Evolutionary conservation across 2,329 filamentous ascomycete species (phyloP).

Genomic region (Tolypocladium pustulatum): DNA sequence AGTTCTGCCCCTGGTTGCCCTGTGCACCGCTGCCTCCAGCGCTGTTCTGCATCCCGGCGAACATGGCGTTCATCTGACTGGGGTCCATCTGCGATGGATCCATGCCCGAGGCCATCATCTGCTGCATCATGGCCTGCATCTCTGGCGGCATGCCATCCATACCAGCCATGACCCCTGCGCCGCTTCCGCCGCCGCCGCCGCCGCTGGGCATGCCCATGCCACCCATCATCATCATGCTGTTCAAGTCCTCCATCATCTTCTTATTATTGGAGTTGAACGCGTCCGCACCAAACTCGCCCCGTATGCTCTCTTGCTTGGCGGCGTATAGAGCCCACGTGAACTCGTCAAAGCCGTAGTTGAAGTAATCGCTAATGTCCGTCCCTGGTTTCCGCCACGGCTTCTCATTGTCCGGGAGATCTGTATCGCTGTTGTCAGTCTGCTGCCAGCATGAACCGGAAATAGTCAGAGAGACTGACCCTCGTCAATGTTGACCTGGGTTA

Average conservation of each 20-base stretch:
- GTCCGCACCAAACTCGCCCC: constrained; percentile 63
- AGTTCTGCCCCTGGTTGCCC: constrained; percentile 40
- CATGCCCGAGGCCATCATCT: constrained; percentile 57
- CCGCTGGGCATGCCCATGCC: constrained; percentile 33
- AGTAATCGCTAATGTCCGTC: constrained; percentile 91
- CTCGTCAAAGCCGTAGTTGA: constrained; percentile 98
- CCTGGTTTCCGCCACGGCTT: constrained; percentile 95
- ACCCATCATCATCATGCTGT: constrained; percentile 57
- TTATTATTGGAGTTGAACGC: constrained; percentile 55
- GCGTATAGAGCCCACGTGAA: constrained; percentile 97
- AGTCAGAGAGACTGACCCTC: constrained; percentile 30
- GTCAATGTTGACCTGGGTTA: constrained; percentile 67
- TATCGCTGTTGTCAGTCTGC: constrained; percentile 5
- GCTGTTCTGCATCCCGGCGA: constrained; percentile 42
- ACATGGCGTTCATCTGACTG: constrained; percentile 47
- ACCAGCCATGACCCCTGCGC: constrained; percentile 34
- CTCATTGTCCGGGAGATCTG: constrained; percentile 64
- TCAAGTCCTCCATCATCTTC: constrained; percentile 67
- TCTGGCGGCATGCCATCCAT: constrained; percentile 56
- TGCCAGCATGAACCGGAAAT: background rate
- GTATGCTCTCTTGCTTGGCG: constrained; percentile 71
- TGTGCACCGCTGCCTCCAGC: constrained; percentile 32
- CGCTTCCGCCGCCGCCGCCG: constrained; percentile 18
- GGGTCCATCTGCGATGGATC: constrained; percentile 59
- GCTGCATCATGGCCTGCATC: constrained; percentile 61